phyloP scores from a whole-genome alignment of 2,329 filamentous ascomycete genomes.

The Fusarium fracticaudum region DNA sequence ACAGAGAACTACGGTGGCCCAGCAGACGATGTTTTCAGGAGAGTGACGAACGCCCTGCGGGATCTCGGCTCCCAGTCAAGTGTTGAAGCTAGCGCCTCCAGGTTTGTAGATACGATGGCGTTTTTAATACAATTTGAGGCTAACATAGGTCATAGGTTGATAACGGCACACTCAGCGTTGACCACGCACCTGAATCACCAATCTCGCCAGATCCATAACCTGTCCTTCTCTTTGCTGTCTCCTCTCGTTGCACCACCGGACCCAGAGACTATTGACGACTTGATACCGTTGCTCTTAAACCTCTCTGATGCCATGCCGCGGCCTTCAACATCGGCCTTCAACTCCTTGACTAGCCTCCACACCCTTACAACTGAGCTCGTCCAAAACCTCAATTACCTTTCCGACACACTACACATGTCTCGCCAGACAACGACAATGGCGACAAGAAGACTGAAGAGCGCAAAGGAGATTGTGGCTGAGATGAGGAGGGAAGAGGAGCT shows the following conservation, averaged over 20 bases:
- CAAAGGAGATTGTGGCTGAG: constrained; percentile 86
- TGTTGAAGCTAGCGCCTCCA: constrained; percentile 76
- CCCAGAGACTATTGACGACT: constrained; percentile 71
- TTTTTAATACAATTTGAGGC: neutral
- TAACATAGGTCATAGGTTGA: constrained; percentile 63
- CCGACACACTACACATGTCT: constrained; percentile 93
- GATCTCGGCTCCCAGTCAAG: constrained; percentile 78
- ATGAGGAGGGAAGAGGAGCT: constrained; percentile 85
- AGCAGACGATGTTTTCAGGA: constrained; percentile 72
- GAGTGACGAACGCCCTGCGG: constrained; percentile 74
- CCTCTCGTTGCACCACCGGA: constrained; percentile 72
- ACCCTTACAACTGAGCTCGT: constrained; percentile 77
- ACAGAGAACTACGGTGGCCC: constrained; percentile 73
- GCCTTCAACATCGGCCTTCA: constrained; percentile 68
- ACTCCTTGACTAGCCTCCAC: constrained; percentile 74
- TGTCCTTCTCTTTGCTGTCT: constrained; percentile 76
- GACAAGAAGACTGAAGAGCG: constrained; percentile 79
- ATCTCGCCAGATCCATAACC: constrained; percentile 77
- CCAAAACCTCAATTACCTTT: constrained; percentile 83
- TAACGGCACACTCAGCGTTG: constrained; percentile 78
- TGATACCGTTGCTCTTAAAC: constrained; percentile 73
- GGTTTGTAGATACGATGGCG: constrained; percentile 55
- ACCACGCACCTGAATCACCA: constrained; percentile 80
- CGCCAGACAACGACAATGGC: constrained; percentile 87
- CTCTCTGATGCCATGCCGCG: constrained; percentile 74